Evolutionary conservation across 352 stramenopile genomes (phyloP).

Genomic region (Phytophthora boehmeriae): DNA sequence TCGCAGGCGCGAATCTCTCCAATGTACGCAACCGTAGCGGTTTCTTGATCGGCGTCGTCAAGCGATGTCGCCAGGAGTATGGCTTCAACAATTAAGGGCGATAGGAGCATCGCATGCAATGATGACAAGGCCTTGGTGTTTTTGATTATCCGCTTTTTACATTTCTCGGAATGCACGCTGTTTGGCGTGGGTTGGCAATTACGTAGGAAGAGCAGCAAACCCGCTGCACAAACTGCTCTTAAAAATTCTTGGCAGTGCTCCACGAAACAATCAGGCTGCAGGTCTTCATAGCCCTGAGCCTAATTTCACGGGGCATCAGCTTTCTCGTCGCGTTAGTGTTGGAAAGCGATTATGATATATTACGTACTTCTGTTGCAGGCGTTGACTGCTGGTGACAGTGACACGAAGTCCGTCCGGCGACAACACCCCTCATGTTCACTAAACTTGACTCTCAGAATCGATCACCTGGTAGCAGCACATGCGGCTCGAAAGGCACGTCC

Average conservation of each 20-base stretch:
- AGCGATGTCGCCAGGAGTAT: constrained; percentile 80
- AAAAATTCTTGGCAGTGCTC: too few species aligned
- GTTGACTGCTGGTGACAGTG: neutral
- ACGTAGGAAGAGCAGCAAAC: too few species aligned
- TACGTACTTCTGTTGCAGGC: constrained; percentile 18
- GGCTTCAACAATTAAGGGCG: constrained; percentile 49
- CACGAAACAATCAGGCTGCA: too few species aligned
- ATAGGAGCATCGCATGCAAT: neutral
- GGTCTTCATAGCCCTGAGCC: too few species aligned
- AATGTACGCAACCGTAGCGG: constrained; percentile 81
- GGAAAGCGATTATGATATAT: constrained; percentile 20
- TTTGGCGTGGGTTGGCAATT: too few species aligned
- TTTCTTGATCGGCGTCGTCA: constrained; percentile 85
- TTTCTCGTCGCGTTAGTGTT: too few species aligned
- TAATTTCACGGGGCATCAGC: too few species aligned
- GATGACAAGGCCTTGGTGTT: too few species aligned
- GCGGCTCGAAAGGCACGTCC: constrained; percentile 54
- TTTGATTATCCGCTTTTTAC: too few species aligned
- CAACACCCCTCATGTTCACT: too few species aligned
- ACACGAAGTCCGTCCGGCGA: constrained; percentile 1
- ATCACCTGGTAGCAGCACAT: constrained; percentile 32
- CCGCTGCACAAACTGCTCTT: too few species aligned
- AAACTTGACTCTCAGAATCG: constrained; percentile 25
- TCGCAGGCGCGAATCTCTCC: constrained; percentile 70
- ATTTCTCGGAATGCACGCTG: too few species aligned